Evolutionary conservation across 2,329 filamentous ascomycete species (phyloP), one percentile per base, ranked within the genome.

Genomic region (Clonostachys byssicola): DNA sequence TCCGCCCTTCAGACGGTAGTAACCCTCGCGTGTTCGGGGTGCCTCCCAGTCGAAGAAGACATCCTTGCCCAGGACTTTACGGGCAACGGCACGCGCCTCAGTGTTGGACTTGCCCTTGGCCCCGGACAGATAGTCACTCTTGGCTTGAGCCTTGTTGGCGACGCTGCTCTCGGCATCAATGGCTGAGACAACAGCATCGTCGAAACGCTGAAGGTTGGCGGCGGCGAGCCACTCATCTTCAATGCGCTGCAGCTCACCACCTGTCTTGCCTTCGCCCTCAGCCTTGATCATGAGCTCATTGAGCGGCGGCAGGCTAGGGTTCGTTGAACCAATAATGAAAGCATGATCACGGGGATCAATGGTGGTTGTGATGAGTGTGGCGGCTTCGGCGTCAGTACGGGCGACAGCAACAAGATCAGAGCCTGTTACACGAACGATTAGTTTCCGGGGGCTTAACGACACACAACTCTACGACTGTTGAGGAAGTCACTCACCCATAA

Each of bases 381-480:
- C 94, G 46, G 94, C 94, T 77, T 99, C 94, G 57, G 94, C 95
- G 71, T 99, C 94, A 49, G 94, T 99, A 61, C 94, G 87, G 46
- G 94, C 94, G 54, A 99, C 84, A 56, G 90, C 89, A 38, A 99
- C 73, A 52, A 99, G 85, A 63, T 99, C 90, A 52, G 83, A 80
- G 54, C 89, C 83, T 88, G 52, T 18, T 34, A 36, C 39, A 7
- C 14, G 23, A 10, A 30, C 23, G 23, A 9, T 46, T 40, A n/a
- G 20, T 40, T 20, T 46, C 34, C 13, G 5, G 12, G 23, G 23
- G 8, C 23, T 54, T 34, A 53, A 49, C 43, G 13, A 40, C 13
- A 8, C n/a, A 7, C 20, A 34, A 8, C 13, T 36, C 1, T 34
- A 3, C 9, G 36, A 8, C 18, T 10, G 23, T 16, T 44, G 23